These are phyloP conservation scores for Neonothopanus nambi DNA, from an alignment of 1,284 basidiomycete species.

Conservation along the genomic window DNA sequence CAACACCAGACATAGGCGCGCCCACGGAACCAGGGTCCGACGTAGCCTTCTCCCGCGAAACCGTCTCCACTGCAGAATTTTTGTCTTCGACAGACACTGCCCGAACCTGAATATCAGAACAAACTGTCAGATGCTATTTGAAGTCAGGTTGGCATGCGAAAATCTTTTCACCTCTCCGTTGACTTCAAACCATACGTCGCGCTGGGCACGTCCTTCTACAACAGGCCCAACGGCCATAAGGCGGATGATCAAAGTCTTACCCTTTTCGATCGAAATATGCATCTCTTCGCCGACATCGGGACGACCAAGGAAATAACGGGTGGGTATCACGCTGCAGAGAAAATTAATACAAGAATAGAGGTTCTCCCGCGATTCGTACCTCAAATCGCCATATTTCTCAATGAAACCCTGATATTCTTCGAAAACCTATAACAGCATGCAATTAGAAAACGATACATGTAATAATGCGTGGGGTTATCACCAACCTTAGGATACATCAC, in stretches of 20 bases:
- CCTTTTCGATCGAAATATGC: conserved; percentile 95
- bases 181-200: conserved; percentile 98
- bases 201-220: conserved; percentile 86
- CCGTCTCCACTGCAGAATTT: conserved; percentile 92
- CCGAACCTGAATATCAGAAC: conserved; percentile 58
- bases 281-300: conserved; percentile 94
- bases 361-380: conserved; percentile 43
- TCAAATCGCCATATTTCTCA: conserved; percentile 94
- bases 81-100: conserved; percentile 95
- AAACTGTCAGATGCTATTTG: conserved; percentile 13
- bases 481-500: conserved; percentile 93
- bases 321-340: conserved; percentile 78
- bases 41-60: conserved; percentile 92
- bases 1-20: conserved; percentile 96
- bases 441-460: conserved; percentile 10
- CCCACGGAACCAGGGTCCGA: conserved; percentile 94
- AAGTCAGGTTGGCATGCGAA: conserved; percentile 9
- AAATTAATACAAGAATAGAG: conserved; percentile 10
- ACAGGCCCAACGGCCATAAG: conserved; percentile 95
- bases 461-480: not conserved
- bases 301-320: conserved; percentile 95
- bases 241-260: conserved; percentile 96
- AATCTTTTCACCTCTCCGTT: conserved; percentile 79
- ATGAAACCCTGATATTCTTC: conserved; percentile 96
- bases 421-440: conserved; percentile 71